These are phyloP conservation scores for Metschnikowia koreensis DNA, from an alignment of 805 yeast genomes.

Conservation along the genomic window DNA sequence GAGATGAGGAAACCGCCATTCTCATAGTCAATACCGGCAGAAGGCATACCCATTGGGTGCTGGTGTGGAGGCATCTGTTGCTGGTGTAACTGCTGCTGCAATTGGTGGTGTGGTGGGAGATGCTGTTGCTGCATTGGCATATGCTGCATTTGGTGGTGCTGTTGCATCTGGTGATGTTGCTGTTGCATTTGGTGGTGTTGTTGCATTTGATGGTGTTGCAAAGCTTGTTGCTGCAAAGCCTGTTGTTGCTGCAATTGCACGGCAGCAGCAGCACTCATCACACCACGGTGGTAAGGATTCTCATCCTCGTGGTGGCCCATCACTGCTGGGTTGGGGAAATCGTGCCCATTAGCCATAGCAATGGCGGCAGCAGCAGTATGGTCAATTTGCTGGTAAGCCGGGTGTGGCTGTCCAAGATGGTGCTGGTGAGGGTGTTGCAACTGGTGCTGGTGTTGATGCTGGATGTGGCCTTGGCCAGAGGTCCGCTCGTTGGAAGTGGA, in stretches of 20 bases:
- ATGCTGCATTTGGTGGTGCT: constrained; percentile 18
- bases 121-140: constrained; percentile 19
- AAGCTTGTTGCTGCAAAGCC: constrained; percentile 18
- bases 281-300: constrained; percentile 18
- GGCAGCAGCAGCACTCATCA: constrained; percentile 19
- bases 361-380: constrained; percentile 24
- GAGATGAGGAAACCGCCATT: constrained; percentile 21
- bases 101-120: constrained; percentile 19
- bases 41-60: constrained; percentile 19
- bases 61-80: constrained; percentile 22
- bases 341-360: constrained; percentile 22
- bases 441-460: constrained; percentile 10
- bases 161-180: constrained; percentile 15
- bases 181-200: constrained; percentile 19
- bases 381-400: constrained; percentile 21
- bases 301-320: constrained; percentile 23
- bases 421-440: constrained; percentile 15
- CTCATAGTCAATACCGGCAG: constrained; percentile 21
- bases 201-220: constrained; percentile 19
- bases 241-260: constrained; percentile 20
- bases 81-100: constrained; percentile 22
- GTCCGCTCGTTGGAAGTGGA: constrained; percentile 22
- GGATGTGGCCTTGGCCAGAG: constrained; percentile 13
- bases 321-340: constrained; percentile 20
- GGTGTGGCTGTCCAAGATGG: constrained; percentile 19